Evolutionary conservation across 139 green algal species (phyloP).

Genomic region (Edaphochlamys debaryana): DNA sequence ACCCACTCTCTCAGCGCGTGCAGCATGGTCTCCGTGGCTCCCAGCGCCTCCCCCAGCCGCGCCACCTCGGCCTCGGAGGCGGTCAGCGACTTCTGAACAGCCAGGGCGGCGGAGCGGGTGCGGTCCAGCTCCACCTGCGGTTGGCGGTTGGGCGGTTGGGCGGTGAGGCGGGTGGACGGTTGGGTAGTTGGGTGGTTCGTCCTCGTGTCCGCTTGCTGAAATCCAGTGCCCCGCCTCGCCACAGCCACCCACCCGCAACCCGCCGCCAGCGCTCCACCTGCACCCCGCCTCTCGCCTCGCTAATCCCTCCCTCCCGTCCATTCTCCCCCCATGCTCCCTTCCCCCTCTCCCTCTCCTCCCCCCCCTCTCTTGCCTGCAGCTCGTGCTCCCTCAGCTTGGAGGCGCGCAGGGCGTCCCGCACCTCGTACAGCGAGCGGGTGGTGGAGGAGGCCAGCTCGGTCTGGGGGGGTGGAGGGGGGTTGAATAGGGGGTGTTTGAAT

Average conservation of each 20-base stretch:
- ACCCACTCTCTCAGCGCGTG: constrained; percentile 5
- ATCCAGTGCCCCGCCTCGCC: too few species aligned
- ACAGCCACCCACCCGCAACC: too few species aligned
- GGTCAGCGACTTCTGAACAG: background rate
- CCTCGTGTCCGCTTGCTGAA: too few species aligned
- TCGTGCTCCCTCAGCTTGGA: constrained; percentile 14
- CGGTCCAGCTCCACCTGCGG: constrained; percentile 16
- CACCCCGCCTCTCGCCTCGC: too few species aligned
- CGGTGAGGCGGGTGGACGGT: too few species aligned
- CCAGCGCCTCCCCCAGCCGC: background rate
- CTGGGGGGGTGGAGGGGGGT: background rate
- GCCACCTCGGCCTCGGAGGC: background rate
- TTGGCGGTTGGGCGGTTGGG: background rate
- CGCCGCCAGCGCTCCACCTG: background rate
- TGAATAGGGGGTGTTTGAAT: too few species aligned
- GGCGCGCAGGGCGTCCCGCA: constrained; percentile 1
- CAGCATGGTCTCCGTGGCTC: background rate
- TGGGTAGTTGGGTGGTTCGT: too few species aligned
- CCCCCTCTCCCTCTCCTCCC: background rate
- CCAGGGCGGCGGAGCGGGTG: background rate
- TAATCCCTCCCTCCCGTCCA: background rate
- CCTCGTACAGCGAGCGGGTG: constrained; percentile 17
- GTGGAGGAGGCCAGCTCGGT: constrained; percentile 3
- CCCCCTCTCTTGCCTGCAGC: constrained; percentile 1
- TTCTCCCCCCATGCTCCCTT: too few species aligned